Percentiles rank a stretch among this genome's conserved stretches.
phyloP scores from a whole-genome alignment of 352 stramenopile genomes.

The Plasmopara muralis region DNA sequence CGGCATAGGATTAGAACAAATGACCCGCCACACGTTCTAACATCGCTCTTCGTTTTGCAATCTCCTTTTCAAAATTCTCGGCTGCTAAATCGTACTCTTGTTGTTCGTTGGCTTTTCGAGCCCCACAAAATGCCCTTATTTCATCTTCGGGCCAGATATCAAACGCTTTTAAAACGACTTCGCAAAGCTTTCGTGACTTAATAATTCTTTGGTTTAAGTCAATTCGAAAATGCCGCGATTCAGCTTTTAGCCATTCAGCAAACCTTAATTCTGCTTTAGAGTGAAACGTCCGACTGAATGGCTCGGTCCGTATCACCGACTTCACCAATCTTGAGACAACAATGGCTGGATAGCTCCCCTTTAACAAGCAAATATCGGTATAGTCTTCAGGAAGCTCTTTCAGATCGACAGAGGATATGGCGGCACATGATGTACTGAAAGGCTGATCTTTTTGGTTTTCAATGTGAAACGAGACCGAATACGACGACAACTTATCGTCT shows the following conservation, averaged over 20 bases:
- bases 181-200: slow-evolving; percentile 10
- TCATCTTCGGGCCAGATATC: slow-evolving; percentile 26
- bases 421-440: slow-evolving; percentile 27
- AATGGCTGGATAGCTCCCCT: slow-evolving; percentile 33
- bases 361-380: slow-evolving; percentile 18
- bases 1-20: slow-evolving; percentile 9
- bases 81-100: slow-evolving; percentile 6
- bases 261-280: slow-evolving; percentile 5
- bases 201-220: slow-evolving; percentile 15
- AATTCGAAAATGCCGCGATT: slow-evolving; percentile 17
- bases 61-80: slow-evolving; percentile 4
- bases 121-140: slow-evolving; percentile 8
- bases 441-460: slow-evolving; percentile 46
- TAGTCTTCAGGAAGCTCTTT: slow-evolving; percentile 6
- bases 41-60: slow-evolving; percentile 9
- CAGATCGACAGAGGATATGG: slow-evolving; percentile 27
- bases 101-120: slow-evolving; percentile 7
- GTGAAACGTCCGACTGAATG: slow-evolving; percentile 7
- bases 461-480: slow-evolving; percentile 33
- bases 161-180: slow-evolving; percentile 22
- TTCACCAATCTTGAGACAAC: slow-evolving; percentile 14
- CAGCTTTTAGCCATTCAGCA: slow-evolving; percentile 17
- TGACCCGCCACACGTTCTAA: slow-evolving; percentile 6
- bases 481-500: slow-evolving; percentile 22
- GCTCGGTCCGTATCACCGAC: slow-evolving; percentile 2